Evolutionary conservation across 495 filamentous ascomycete species (phyloP), one percentile per base, ranked within the genome.

Genomic region (Daldinia caldariorum): DNA sequence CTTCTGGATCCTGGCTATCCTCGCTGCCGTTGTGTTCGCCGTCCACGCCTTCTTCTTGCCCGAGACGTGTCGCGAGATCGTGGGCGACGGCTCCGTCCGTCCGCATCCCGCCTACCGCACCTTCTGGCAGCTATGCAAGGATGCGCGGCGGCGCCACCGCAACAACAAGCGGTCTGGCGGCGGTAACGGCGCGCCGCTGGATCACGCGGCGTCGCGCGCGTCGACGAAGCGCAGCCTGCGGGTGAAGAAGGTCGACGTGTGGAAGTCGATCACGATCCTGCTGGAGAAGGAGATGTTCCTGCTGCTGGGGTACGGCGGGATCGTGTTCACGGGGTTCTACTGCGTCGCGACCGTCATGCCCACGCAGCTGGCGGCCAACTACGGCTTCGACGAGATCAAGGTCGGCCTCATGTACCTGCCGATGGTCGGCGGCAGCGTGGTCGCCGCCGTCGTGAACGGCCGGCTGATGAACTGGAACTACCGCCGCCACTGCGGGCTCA

Each of bases 261-360:
- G 90, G 16, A 75, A 82, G 3, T 89, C 89, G 0, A 77, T 94
- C 0, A 74, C 78, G 6, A 84, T 93, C 18, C 79, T 91, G 0
- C 78, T 82, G 37, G 83, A 91, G 59, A 88, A 87, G 72, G 88
- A 91, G 63, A 85, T 86, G 16, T 81, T 81, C 8, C 76, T 90
- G 26, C 76, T 92, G 18, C 84, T 91, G 6, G 72, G 81, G 14
- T 88, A 82, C 63, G 84, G 85, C 59, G 81, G 82, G 16, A 64
- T 91, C 5, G 78, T 90, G 29, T 87, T 87, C 63, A 83, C 86
- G 2, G 83, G 85, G 1, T 90, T 89, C 75, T 90, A 90, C 73
- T 82, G 84, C 74, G 81, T 90, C 65, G 80, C 82, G 31, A 79
- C 88, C 41, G 77, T 79, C 32, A 73, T 85, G 65, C 83, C 84